These are phyloP conservation scores for Trypanosoma platydactyli DNA, from an alignment of 208 protist species.

Conservation along the genomic window DNA sequence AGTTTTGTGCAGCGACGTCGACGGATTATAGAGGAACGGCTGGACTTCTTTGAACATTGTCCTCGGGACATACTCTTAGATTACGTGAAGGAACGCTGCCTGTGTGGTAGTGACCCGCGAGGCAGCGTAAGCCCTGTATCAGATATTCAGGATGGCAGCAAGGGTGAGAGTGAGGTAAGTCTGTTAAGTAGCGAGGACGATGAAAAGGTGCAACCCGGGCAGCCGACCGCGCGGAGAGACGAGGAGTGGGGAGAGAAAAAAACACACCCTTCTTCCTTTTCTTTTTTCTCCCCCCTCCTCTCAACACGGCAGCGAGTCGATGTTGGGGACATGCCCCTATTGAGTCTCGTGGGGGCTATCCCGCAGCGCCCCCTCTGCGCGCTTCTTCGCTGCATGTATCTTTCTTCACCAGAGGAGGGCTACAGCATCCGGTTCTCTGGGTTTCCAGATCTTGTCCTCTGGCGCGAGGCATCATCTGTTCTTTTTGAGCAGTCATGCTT, in stretches of 20 bases:
- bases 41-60: slow-evolving; percentile 54
- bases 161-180: slow-evolving; percentile 6
- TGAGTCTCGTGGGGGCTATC: slow-evolving; percentile 52
- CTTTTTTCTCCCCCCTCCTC: background rate
- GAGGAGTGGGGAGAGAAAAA: background rate
- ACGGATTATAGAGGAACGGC: slow-evolving; percentile 38
- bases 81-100: slow-evolving; percentile 32
- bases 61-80: slow-evolving; percentile 38
- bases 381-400: slow-evolving; percentile 59
- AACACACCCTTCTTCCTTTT: background rate
- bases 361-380: slow-evolving; percentile 48
- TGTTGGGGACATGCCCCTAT: slow-evolving; percentile 50
- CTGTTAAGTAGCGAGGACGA: slow-evolving; percentile 5
- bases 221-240: background rate
- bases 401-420: slow-evolving; percentile 50
- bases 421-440: slow-evolving; percentile 58
- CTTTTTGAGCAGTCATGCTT: slow-evolving; percentile 29
- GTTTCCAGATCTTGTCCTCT: slow-evolving; percentile 81
- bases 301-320: slow-evolving; percentile 23
- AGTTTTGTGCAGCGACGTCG: slow-evolving; percentile 47
- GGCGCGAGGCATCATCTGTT: slow-evolving; percentile 27
- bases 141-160: background rate
- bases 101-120: background rate
- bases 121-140: background rate
- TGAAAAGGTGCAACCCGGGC: slow-evolving; percentile 10